Evolutionary conservation across 1,284 basidiomycete genomes (phyloP), one percentile per base, ranked within the genome.

Genomic region (Trichosporon asahii): DNA sequence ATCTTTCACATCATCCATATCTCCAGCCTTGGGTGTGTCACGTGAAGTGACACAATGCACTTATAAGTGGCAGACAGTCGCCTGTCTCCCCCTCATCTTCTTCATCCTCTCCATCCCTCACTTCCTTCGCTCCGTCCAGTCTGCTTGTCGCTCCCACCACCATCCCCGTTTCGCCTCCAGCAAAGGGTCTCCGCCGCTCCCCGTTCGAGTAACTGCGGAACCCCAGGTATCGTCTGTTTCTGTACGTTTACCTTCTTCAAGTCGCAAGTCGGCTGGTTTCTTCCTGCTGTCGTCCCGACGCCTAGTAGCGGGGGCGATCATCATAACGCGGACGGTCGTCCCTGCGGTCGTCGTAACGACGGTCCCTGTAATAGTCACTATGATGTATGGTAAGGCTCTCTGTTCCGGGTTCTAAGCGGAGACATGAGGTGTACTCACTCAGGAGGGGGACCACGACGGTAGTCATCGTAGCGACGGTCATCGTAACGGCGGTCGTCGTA

Each of bases 381-480:
- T 64, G 27, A 49, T 33, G 57, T 33, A 55, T 33, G 60, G 66
- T 65, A 44, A 70, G 15, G 63, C 55, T 37, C 25, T 64, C 33
- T 40, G 49, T 53, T 53, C 23, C 31, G 27, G 46, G 29, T 66
- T 21, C 53, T 25, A 40, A 18, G 33, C 68, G 60, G 55, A 49
- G 35, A 66, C 60, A 33, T 25, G 37, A 49, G 37, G n/a, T 12
- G 57, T 25, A 68, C 67, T 69, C 64, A 72, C 74, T 74, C 73
- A 33, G 79, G 79, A 71, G 77, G 76, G 66, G 72, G 72, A 49
- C 85, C 75, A 57, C 76, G 83, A 69, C 88, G 86, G 68, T 87
- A 86, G 40, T 90, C 89, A 73, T 86, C 84, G 53, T 78, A 73
- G 73, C 80, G 78, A 33, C 80, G 77, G 66, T 85, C 82, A 66